Percentiles rank a stretch among this genome's conserved stretches.
Evolutionary conservation across 257 asterid genomes (phyloP).

Genomic region (Ajuga chamaepitys): DNA sequence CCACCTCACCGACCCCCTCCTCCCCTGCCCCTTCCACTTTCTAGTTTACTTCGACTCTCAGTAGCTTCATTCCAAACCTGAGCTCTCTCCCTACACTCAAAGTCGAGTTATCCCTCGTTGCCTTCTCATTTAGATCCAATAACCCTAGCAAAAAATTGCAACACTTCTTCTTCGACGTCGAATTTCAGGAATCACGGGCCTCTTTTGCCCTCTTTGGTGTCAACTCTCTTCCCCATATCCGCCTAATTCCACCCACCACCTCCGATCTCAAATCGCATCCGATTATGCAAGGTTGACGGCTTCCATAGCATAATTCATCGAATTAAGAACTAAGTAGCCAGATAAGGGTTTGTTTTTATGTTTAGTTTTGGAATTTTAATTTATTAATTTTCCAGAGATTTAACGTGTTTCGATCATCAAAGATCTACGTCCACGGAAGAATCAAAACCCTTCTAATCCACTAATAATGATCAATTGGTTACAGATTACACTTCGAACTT

Average conservation of each 20-base stretch:
- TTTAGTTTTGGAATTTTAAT: no score
- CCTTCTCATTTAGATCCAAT: constrained; percentile 53
- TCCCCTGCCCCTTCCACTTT: constrained; percentile 73
- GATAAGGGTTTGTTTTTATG: no score
- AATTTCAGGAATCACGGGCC: constrained; percentile 63
- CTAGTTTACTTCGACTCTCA: constrained; percentile 82
- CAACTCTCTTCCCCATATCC: constrained; percentile 75
- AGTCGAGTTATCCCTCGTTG: constrained; percentile 63
- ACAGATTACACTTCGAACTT: no score
- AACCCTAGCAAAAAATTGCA: constrained; percentile 31
- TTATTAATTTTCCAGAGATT: no score
- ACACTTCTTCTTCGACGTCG: constrained; percentile 63
- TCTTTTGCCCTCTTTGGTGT: constrained; percentile 55
- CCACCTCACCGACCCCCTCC: constrained; percentile 63
- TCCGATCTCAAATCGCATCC: constrained; percentile 38
- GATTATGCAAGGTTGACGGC: constrained; percentile 66
- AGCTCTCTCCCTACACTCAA: constrained; percentile 71
- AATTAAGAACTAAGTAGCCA: constrained; percentile 33
- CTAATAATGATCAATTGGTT: no score
- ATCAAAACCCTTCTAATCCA: no score
- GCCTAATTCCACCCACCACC: constrained; percentile 57
- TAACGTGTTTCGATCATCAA: no score
- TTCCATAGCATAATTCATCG: constrained; percentile 75
- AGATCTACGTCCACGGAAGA: no score
- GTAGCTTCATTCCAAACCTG: constrained; percentile 75